Conservation (phyloP, 2,329 filamentous ascomycete species). For the Fusarium burgessii region DNA sequence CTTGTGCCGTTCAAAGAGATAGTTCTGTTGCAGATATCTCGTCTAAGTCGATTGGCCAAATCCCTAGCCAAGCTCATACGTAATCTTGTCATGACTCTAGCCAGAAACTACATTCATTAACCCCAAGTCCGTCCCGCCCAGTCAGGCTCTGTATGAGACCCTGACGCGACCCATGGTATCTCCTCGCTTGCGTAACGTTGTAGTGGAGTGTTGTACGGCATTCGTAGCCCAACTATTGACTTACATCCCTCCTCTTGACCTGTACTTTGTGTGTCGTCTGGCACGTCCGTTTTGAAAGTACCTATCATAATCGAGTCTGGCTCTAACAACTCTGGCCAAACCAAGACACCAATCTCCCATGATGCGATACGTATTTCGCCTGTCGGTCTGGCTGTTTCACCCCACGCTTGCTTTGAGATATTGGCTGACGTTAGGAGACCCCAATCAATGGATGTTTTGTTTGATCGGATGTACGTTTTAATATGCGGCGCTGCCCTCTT, state of each 20-base stretch:
- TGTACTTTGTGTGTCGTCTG: slow-evolving; percentile 47
- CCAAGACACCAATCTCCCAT: slow-evolving; percentile 85
- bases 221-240: slow-evolving; percentile 74
- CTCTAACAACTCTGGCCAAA: slow-evolving; percentile 77
- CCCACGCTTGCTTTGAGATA: slow-evolving; percentile 90
- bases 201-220: slow-evolving; percentile 86
- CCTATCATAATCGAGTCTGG: slow-evolving; percentile 71
- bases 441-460: slow-evolving; percentile 76
- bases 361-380: slow-evolving; percentile 79
- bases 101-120: slow-evolving; percentile 14
- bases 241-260: slow-evolving; percentile 40
- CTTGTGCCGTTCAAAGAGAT: too few relatives aligned
- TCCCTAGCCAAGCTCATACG: background rate
- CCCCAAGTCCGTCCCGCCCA: slow-evolving; percentile 62
- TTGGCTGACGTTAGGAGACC: slow-evolving; percentile 92
- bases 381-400: slow-evolving; percentile 67
- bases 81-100: slow-evolving; percentile 23
- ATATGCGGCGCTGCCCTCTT: slow-evolving; percentile 84
- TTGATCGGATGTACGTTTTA: slow-evolving; percentile 85
- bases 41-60: slow-evolving; percentile 33
- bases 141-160: slow-evolving; percentile 71
- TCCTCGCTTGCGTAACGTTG: slow-evolving; percentile 72
- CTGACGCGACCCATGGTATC: slow-evolving; percentile 81
- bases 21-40: slow-evolving; percentile 11
- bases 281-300: slow-evolving; percentile 72